Conservation (phyloP, 2,329 filamentous ascomycete species). For the Dothistroma pini region DNA sequence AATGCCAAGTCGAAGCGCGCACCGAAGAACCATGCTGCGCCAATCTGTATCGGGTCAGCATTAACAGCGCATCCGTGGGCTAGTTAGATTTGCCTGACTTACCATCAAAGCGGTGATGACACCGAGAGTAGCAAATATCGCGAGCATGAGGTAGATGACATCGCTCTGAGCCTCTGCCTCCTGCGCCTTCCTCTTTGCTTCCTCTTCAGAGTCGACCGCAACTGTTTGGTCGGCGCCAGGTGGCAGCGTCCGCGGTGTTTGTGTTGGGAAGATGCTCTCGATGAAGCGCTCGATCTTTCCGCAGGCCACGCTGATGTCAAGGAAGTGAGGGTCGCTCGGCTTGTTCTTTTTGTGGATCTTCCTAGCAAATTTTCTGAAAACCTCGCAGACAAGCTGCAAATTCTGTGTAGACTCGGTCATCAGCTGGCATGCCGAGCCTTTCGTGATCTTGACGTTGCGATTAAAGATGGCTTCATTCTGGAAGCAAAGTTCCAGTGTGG, state of each 20-base stretch:
- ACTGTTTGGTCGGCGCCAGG: constrained; percentile 35
- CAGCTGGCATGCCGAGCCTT: constrained; percentile 84
- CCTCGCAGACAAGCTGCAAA: constrained; percentile 71
- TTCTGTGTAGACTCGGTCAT: constrained; percentile 96
- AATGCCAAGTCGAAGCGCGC: constrained; percentile 74
- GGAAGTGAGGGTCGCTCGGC: constrained; percentile 84
- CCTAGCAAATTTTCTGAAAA: constrained; percentile 73
- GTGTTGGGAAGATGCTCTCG: constrained; percentile 83
- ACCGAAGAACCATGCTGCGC: constrained; percentile 72
- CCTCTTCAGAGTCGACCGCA: constrained; percentile 51
- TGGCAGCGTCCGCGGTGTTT: constrained; percentile 60
- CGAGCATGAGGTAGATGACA: constrained; percentile 59
- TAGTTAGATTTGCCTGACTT: constrained; percentile 37
- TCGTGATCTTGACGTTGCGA: constrained; percentile 92
- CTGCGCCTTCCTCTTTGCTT: constrained; percentile 51
- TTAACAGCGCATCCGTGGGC: not conserved
- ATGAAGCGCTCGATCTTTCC: constrained; percentile 96
- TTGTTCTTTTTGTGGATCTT: constrained; percentile 92
- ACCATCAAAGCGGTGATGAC: constrained; percentile 78
- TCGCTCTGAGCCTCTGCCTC: constrained; percentile 53
- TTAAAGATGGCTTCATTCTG: constrained; percentile 83
- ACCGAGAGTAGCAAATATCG: constrained; percentile 65
- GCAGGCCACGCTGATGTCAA: constrained; percentile 87
- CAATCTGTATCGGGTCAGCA: constrained; percentile 54
- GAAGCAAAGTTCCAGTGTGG: constrained; percentile 88